Conservation (phyloP, 805 yeast genomes). For the Suhomyces vadensis region DNA sequence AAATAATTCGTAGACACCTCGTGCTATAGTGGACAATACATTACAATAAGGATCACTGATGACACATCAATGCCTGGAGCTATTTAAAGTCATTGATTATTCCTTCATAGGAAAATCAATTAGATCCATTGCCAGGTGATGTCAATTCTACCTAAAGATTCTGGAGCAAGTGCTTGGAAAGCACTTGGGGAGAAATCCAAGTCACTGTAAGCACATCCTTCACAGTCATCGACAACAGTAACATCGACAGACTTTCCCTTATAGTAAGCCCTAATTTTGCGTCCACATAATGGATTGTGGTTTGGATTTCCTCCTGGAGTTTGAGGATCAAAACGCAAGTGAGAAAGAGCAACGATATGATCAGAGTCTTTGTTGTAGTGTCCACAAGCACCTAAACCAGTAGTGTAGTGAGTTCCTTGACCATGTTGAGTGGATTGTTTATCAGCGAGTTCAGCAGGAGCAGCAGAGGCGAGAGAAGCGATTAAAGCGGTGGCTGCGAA, state of each 20-base stretch:
- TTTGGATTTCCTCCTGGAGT: constrained; percentile 40
- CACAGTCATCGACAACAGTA: constrained; percentile 57
- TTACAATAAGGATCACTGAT: too few relatives aligned
- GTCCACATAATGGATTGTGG: constrained; percentile 52
- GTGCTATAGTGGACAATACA: too few relatives aligned
- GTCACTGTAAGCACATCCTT: constrained; percentile 48
- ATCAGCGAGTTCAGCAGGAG: too few relatives aligned
- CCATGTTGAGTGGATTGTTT: constrained; percentile 25
- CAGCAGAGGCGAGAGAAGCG: not conserved
- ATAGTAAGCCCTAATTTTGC: constrained; percentile 45
- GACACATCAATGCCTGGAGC: too few relatives aligned
- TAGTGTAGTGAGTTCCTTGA: constrained; percentile 48
- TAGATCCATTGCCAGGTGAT: constrained; percentile 28
- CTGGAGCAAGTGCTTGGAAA: constrained; percentile 49
- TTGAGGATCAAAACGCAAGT: too few relatives aligned
- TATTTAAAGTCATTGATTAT: too few relatives aligned
- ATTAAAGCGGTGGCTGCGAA: not conserved
- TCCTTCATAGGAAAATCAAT: too few relatives aligned
- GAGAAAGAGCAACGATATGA: constrained; percentile 52
- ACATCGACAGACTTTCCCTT: constrained; percentile 54
- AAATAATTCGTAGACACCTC: too few relatives aligned
- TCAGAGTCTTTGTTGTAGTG: constrained; percentile 44
- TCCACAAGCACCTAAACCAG: constrained; percentile 58
- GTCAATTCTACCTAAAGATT: constrained; percentile 50
- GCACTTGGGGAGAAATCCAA: constrained; percentile 62